phyloP scores from a whole-genome alignment of 305 asterid genomes.

The Solanum aculeatissimum region DNA sequence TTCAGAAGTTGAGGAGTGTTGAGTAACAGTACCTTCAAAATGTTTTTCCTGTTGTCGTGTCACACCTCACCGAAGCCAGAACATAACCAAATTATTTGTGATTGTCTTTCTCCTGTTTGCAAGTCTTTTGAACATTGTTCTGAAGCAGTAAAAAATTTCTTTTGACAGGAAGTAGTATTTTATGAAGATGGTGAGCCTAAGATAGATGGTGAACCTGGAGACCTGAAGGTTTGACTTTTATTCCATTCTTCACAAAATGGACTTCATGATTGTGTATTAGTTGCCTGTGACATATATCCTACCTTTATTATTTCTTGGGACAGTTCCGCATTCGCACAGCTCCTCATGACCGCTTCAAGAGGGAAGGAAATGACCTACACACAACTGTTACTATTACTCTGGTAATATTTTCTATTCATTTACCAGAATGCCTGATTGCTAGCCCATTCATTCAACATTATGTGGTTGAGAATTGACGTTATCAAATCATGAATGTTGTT shows the following conservation, averaged over 20 bases:
- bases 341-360: slow-evolving; percentile 73
- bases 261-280: background rate
- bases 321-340: slow-evolving; percentile 88
- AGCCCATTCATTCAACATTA: background rate
- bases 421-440: background rate
- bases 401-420: slow-evolving; percentile 29
- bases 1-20: background rate
- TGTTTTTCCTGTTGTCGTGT: background rate
- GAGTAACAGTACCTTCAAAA: background rate
- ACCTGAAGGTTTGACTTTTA: slow-evolving; percentile 53
- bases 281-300: background rate
- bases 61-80: background rate
- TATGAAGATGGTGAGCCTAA: slow-evolving; percentile 93
- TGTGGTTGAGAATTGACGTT: background rate
- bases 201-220: slow-evolving; percentile 95
- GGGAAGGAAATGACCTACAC: slow-evolving; percentile 86
- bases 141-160: background rate
- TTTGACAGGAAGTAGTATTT: slow-evolving; percentile 69
- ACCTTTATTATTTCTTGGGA: background rate
- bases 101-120: background rate
- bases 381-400: slow-evolving; percentile 67
- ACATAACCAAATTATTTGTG: background rate
- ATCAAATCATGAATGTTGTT: background rate
- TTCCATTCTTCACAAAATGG: background rate
- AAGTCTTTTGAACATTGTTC: background rate